These are phyloP conservation scores for Naegleria lovaniensis DNA, from an alignment of 208 protist genomes.

Conservation along the genomic window DNA sequence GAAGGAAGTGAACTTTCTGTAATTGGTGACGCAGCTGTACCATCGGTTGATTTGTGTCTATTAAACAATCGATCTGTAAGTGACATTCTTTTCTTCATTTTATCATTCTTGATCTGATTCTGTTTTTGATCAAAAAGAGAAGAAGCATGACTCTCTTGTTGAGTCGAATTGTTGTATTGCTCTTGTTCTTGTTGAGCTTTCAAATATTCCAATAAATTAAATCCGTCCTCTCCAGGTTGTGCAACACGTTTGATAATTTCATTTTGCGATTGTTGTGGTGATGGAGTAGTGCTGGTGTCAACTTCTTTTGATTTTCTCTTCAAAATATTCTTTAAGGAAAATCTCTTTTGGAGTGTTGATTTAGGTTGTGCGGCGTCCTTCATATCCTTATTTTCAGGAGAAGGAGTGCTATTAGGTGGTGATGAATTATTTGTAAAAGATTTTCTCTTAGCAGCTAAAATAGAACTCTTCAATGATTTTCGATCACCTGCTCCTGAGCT, in stretches of 20 bases:
- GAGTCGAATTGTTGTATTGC: not conserved
- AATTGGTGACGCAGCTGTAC: not conserved
- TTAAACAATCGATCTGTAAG: not conserved
- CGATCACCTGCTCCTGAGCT: not conserved
- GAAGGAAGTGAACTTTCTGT: not conserved
- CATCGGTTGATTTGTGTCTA: not conserved
- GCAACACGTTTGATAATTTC: not conserved
- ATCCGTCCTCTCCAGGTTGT: not conserved
- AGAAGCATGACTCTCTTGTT: not conserved
- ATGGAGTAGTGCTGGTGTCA: not conserved
- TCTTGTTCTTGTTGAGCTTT: not conserved
- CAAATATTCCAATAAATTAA: slow-evolving; percentile 1
- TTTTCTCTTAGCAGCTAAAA: slow-evolving; percentile 1
- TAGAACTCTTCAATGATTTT: not conserved
- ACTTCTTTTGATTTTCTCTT: not conserved
- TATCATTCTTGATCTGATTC: not conserved
- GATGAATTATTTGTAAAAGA: not conserved
- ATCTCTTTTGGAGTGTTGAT: not conserved
- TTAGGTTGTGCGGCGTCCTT: not conserved
- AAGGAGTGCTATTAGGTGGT: not conserved
- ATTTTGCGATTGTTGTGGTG: not conserved
- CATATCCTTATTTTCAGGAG: not conserved
- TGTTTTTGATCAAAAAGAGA: not conserved
- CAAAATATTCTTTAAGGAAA: not conserved
- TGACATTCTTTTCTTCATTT: not conserved